Conservation (phyloP, 192 early-diverging fungal species). For the Neocallimastix lanati region DNA sequence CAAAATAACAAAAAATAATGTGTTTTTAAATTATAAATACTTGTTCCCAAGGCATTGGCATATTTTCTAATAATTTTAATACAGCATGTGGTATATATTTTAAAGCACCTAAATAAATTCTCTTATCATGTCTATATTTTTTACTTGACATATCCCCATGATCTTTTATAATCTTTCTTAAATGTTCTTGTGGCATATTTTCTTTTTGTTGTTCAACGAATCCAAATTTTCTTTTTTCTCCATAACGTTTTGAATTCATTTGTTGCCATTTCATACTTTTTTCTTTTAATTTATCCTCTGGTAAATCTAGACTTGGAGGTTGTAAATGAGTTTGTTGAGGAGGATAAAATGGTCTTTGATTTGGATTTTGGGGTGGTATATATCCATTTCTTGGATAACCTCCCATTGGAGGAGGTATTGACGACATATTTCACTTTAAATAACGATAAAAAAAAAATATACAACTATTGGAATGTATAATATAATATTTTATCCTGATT, state of each 20-base stretch:
- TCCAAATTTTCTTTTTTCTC: slow-evolving; percentile 86
- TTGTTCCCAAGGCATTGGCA: slow-evolving; percentile 99
- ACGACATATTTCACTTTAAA: neutral
- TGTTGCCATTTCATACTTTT: slow-evolving; percentile 86
- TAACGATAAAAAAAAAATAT: too few relatives aligned
- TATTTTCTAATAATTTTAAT: slow-evolving; percentile 91
- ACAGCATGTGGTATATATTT: slow-evolving; percentile 98
- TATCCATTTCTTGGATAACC: neutral
- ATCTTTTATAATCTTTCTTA: slow-evolving; percentile 96
- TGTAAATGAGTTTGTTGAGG: neutral
- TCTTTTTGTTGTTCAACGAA: slow-evolving; percentile 86
- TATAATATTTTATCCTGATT: too few relatives aligned
- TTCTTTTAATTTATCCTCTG: slow-evolving; percentile 11
- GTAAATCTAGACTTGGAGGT: neutral
- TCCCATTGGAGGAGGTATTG: neutral
- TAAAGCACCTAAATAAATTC: slow-evolving; percentile 91
- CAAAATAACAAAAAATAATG: too few relatives aligned
- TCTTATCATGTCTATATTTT: slow-evolving; percentile 93
- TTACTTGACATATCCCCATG: slow-evolving; percentile 98
- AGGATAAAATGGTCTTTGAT: neutral
- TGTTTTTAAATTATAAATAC: slow-evolving; percentile 8
- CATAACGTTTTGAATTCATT: slow-evolving; percentile 75
- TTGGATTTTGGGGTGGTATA: neutral
- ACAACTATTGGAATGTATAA: too few relatives aligned
- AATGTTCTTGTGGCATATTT: slow-evolving; percentile 92